phyloP scores from a whole-genome alignment of 306 rosid genomes.

The Quercus agrifolia region DNA sequence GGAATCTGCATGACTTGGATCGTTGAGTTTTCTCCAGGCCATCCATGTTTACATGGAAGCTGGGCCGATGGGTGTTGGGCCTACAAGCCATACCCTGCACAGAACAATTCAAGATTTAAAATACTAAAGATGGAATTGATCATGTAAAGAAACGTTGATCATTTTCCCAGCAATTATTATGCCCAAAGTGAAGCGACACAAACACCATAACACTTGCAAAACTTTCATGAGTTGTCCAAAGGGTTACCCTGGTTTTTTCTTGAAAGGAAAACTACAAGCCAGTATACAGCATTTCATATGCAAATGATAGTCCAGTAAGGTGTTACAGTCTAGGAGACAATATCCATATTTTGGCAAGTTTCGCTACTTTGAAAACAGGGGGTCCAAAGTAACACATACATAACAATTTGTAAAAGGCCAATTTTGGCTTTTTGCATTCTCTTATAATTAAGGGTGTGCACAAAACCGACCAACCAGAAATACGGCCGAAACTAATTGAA shows the following conservation, averaged over 20 bases:
- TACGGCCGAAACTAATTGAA: too few species aligned
- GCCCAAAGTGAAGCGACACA: neutral
- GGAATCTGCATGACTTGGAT: conserved; percentile 74
- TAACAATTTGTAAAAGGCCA: neutral
- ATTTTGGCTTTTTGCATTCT: neutral
- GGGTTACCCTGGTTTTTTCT: neutral
- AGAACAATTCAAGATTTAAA: conserved; percentile 16
- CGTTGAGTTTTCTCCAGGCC: conserved; percentile 88
- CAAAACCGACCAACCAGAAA: too few species aligned
- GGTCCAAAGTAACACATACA: neutral
- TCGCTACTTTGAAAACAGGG: neutral
- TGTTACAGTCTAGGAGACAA: neutral
- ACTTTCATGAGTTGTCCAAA: neutral
- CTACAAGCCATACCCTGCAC: conserved; percentile 97
- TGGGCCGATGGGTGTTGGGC: conserved; percentile 93
- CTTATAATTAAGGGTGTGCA: neutral
- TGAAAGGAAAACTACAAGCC: neutral
- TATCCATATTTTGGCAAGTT: neutral
- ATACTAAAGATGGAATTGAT: neutral
- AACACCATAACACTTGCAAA: neutral
- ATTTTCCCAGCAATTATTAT: neutral
- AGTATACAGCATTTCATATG: neutral
- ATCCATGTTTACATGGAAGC: conserved; percentile 98
- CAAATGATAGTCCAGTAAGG: neutral
- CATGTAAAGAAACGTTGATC: neutral